A percentile compares a stretch with the other conserved stretches of the same genome.
These are phyloP conservation scores for Pulveroboletus sp. DNA, from an alignment of 768 basidiomycete species.

Conservation along the genomic window DNA sequence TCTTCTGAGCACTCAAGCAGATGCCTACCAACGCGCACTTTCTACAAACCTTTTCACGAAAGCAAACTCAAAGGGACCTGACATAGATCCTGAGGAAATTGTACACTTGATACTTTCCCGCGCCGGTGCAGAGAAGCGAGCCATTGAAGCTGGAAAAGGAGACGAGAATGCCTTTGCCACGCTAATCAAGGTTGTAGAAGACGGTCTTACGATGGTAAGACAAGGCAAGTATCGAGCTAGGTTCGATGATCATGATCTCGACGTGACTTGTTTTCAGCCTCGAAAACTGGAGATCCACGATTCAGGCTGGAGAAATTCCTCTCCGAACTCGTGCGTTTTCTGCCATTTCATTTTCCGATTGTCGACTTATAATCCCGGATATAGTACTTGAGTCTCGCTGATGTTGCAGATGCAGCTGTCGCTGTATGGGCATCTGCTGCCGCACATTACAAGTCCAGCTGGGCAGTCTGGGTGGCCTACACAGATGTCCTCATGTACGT, in stretches of 20 bases:
- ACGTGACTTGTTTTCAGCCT: slow-evolving; percentile 38
- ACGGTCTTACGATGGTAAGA: slow-evolving; percentile 60
- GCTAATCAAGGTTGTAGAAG: slow-evolving; percentile 57
- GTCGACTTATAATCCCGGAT: background rate
- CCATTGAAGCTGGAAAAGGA: slow-evolving; percentile 43
- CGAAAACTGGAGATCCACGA: slow-evolving; percentile 68
- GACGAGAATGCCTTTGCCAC: slow-evolving; percentile 53
- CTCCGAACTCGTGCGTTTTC: slow-evolving; percentile 61
- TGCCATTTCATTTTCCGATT: background rate
- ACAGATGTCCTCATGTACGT: slow-evolving; percentile 73
- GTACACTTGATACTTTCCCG: slow-evolving; percentile 62
- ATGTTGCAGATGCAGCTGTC: slow-evolving; percentile 51
- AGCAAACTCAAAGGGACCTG: slow-evolving; percentile 12
- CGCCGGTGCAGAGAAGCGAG: slow-evolving; percentile 61
- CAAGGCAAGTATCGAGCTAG: slow-evolving; percentile 39
- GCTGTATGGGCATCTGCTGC: slow-evolving; percentile 64
- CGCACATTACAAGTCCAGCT: slow-evolving; percentile 68
- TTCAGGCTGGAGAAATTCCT: slow-evolving; percentile 84
- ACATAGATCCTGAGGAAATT: slow-evolving; percentile 60
- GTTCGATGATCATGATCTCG: background rate
- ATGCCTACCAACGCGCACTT: slow-evolving; percentile 57
- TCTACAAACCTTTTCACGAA: slow-evolving; percentile 50
- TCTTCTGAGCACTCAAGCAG: slow-evolving; percentile 33
- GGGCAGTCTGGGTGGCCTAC: slow-evolving; percentile 72
- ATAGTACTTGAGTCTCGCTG: slow-evolving; percentile 46